Conservation (phyloP, 2,329 filamentous ascomycete genomes). For the Lachnellula subtilissima region DNA sequence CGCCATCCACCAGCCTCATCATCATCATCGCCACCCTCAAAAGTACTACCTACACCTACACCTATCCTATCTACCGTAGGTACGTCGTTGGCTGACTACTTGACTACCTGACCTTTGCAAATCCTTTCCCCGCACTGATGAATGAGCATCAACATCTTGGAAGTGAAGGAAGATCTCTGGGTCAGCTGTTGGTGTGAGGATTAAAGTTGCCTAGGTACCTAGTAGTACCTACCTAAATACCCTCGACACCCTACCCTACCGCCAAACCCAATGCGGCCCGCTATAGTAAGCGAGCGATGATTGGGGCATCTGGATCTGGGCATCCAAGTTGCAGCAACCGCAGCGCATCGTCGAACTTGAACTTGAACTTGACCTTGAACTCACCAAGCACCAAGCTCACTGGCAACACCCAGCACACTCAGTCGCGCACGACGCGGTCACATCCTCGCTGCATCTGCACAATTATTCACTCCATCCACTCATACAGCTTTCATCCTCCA, state of each 20-base stretch:
- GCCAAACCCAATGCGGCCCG: too few relatives aligned
- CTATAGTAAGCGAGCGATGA: too few relatives aligned
- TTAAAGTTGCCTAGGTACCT: not conserved
- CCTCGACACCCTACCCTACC: too few relatives aligned
- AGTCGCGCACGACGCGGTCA: conserved; percentile 21
- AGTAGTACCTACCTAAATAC: too few relatives aligned
- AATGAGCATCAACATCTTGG: not conserved
- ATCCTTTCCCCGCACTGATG: not conserved
- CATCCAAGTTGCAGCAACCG: not conserved
- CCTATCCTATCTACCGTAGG: not conserved
- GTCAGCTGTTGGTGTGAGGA: not conserved
- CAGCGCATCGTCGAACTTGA: not conserved
- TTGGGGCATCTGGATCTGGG: too few relatives aligned
- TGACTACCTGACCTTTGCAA: not conserved
- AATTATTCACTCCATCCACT: conserved; percentile 2
- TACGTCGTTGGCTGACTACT: not conserved
- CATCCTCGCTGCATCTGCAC: not conserved
- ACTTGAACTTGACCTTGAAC: not conserved
- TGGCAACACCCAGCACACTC: conserved; percentile 12
- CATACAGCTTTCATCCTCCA: conserved; percentile 2
- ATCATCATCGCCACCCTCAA: not conserved
- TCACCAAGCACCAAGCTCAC: conserved; percentile 3
- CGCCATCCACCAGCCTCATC: not conserved
- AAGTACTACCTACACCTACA: not conserved
- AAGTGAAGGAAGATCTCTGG: not conserved